Evolutionary conservation across 2,329 filamentous ascomycete genomes (phyloP), one percentile per base, ranked within the genome.

Genomic region (Talaromyces sp.): DNA sequence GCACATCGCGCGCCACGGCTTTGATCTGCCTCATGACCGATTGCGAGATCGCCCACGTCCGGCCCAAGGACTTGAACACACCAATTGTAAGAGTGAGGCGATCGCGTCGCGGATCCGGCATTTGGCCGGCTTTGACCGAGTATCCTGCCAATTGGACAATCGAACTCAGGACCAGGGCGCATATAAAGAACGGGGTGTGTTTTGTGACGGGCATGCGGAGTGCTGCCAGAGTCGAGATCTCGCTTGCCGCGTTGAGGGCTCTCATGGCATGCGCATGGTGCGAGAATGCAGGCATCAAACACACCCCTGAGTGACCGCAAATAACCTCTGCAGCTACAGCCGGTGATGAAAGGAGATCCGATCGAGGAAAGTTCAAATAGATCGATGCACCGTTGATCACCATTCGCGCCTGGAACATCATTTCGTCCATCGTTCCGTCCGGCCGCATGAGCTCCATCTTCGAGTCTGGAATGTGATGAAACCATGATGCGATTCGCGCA

Each of bases 401-500:
- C 87, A 96, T 94, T 68, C 91, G 89, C 0, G 91, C 93, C 75
- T 96, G 92, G 79, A 97, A 96, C 77, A 97, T 88, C 85, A 96
- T 90, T 78, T 96, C 92, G 74, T 97, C 93, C 11, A 93, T 83
- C 62, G 87, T 84, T 37, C 91, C 89, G 70, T 89, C 86, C 67
- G 86, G 85, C 66, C 87, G 85, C 62, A 96, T 81, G 16, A 91
- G 83, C 67, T 91, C 86, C 63, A 84, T 83, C 78, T 96, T 96
- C 14, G 83, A 83, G 16, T 84, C 81, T 0, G 93, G 93, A 0
- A 97, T 81, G 71, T 95, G 90, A 57, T 94, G 85, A 62, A 87
- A 85, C 91, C 92, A 97, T 74, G 92, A 93, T 14, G 84, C 83
- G 54, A 90, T 83, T 56, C 80, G 77, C 13, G 83, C 82, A 72